Evolutionary conservation across 2,329 filamentous ascomycete genomes (phyloP).

Genomic region (Chaetomium olivaceum): DNA sequence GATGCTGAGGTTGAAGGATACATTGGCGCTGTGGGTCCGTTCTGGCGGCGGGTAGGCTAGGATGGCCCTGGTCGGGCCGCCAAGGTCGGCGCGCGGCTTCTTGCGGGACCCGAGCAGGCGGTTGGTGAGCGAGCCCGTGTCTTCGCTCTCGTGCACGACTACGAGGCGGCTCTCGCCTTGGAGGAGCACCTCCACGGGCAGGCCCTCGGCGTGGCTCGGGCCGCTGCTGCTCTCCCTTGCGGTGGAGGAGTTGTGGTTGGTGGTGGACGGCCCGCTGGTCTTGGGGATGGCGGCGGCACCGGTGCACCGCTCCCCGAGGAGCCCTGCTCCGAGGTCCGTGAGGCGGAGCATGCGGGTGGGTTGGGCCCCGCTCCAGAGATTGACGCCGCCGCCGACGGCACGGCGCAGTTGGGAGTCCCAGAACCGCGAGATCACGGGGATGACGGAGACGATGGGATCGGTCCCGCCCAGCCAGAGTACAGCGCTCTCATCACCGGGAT

Average conservation of each 20-base stretch:
- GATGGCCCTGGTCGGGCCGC: constrained; percentile 50
- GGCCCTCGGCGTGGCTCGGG: constrained; percentile 35
- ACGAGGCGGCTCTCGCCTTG: constrained; percentile 59
- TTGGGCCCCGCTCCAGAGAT: constrained; percentile 57
- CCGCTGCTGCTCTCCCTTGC: constrained; percentile 19
- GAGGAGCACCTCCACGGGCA: constrained; percentile 56
- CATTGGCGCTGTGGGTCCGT: constrained; percentile 39
- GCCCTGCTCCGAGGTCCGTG: constrained; percentile 52
- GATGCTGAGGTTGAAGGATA: constrained; percentile 54
- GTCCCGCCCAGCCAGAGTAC: constrained; percentile 58
- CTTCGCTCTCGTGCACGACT: constrained; percentile 55
- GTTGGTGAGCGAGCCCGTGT: constrained; percentile 35
- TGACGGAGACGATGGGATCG: constrained; percentile 57
- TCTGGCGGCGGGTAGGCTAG: constrained; percentile 54
- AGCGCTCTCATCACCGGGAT: constrained; percentile 54
- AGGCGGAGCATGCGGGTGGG: constrained; percentile 58
- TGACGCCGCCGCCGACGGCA: constrained; percentile 51
- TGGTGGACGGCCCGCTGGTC: constrained; percentile 4
- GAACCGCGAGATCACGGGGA: constrained; percentile 56
- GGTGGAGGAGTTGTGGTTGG: constrained; percentile 27
- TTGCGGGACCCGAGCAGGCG: constrained; percentile 43
- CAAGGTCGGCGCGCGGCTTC: constrained; percentile 36
- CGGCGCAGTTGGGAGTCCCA: constrained; percentile 61
- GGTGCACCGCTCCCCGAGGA: constrained; percentile 59
- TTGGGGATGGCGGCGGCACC: constrained; percentile 49